A percentile compares a stretch with the other conserved stretches of the same genome.
phyloP scores from a whole-genome alignment of 148 eudicot species.

The Oxyria digyna region DNA sequence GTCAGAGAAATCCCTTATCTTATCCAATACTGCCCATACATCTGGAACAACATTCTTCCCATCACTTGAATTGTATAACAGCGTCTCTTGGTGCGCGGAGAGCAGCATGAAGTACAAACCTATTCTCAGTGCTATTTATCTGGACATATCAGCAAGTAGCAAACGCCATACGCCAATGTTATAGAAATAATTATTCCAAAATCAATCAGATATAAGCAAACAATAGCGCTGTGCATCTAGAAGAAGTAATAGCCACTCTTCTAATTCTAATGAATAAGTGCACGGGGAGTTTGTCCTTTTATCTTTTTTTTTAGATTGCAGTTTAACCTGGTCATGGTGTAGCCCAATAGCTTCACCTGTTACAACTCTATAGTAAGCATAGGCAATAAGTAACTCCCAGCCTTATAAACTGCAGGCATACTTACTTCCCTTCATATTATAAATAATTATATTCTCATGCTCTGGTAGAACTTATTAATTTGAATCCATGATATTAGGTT shows the following conservation, averaged over 20 bases:
- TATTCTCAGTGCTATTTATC: conserved; percentile 94
- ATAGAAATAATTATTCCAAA: background rate
- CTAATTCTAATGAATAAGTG: background rate
- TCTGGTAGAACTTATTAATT: background rate
- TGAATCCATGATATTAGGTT: background rate
- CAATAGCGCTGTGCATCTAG: background rate
- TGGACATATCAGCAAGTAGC: conserved; percentile 20
- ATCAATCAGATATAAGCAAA: background rate
- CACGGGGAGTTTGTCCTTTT: too few relatives aligned
- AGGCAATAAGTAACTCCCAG: background rate
- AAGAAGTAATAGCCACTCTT: background rate
- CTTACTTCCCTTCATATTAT: background rate
- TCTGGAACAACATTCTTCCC: conserved; percentile 93
- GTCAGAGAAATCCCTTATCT: conserved; percentile 79
- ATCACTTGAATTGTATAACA: conserved; percentile 49
- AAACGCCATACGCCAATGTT: background rate
- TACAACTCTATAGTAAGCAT: too few relatives aligned
- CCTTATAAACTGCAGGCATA: background rate
- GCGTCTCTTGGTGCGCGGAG: conserved; percentile 91
- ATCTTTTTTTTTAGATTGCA: too few relatives aligned
- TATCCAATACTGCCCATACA: conserved; percentile 92
- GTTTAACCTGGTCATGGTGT: too few relatives aligned
- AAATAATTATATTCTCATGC: background rate
- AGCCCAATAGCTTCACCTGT: too few relatives aligned
- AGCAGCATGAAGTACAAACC: conserved; percentile 91